Evolutionary conservation across 2,329 filamentous ascomycete genomes (phyloP), one percentile per base, ranked within the genome.

Genomic region (Colletotrichum sp.): DNA sequence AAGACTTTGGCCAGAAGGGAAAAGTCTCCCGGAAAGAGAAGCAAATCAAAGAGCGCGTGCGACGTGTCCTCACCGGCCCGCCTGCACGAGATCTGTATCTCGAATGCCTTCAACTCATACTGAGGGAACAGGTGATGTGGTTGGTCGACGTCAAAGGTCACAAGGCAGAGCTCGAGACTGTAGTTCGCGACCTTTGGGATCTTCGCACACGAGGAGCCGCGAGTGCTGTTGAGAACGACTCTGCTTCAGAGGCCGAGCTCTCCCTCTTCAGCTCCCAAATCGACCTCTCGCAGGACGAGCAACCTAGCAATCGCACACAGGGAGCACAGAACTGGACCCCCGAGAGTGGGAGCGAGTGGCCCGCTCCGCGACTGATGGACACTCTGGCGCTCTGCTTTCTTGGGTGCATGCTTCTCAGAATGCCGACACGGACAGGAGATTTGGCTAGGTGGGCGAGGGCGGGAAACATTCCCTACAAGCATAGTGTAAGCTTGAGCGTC

Each of bases 141-240:
- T 87, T 99, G 34, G 87, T 98, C 16, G 86, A 90, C 26, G 87
- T 89, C 8, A 92, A 93, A 82, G 90, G 90, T 0, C 89, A 97
- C 64, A 93, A 93, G 2, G 84, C 88, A 6, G 94, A 98, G 80
- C 88, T 98, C 15, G 95, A 98, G 87, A 93, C 87, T 9, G 88
- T 98, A 12, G 92, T 98, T 7, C 92, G 93, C 75, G 96, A 98
- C 82, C 89, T 99, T 16, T 99, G 97, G 96, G 89, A 93, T 68
- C 86, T 98, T 67, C 91, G 95, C 7, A 87, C 89, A 4, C 85
- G 90, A 49, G 85, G 85, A 24, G 87, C 84, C 62, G 85, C 82
- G 79, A 84, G 16, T 55, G 80, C 59, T 68, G 82, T 81, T 7
- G 82, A 81, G 60, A 80, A 80, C 24, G 80, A 81, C 16, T 78